Evolutionary conservation across 495 filamentous ascomycete genomes (phyloP).

Genomic region (Schizothecium vesticola): DNA sequence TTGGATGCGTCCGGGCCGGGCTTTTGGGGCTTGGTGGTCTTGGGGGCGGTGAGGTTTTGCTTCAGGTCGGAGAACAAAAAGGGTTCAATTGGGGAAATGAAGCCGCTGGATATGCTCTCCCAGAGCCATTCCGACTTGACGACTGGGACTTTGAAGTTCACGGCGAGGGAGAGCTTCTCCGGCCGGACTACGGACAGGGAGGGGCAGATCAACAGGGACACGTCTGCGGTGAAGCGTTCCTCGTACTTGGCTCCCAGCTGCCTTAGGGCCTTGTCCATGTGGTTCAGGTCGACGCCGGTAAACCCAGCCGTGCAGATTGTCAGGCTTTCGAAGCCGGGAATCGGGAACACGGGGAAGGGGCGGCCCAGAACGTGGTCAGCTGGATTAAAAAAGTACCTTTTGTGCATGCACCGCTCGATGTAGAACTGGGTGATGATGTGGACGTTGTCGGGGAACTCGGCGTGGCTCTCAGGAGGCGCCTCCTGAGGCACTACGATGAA

Average conservation of each 20-base stretch:
- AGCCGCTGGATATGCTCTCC: conserved; percentile 58
- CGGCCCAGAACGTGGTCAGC: conserved; percentile 63
- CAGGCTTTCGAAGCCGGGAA: conserved; percentile 61
- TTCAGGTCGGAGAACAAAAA: conserved; percentile 34
- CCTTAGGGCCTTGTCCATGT: conserved; percentile 66
- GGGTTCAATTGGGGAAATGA: conserved; percentile 31
- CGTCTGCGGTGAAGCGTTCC: conserved; percentile 60
- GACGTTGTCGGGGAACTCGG: conserved; percentile 32
- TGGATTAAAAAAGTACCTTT: conserved; percentile 66
- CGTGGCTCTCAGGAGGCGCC: conserved; percentile 36
- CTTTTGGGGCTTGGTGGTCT: background rate
- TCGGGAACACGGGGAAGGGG: conserved; percentile 65
- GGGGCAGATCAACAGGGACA: conserved; percentile 66
- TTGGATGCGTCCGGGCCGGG: conserved; percentile 7
- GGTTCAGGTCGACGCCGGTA: conserved; percentile 74
- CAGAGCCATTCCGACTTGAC: conserved; percentile 79
- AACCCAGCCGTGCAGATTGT: conserved; percentile 78
- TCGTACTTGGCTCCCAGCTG: conserved; percentile 76
- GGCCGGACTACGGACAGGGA: conserved; percentile 48
- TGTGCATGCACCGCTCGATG: conserved; percentile 79
- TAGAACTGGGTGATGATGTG: conserved; percentile 81
- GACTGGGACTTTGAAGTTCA: conserved; percentile 67
- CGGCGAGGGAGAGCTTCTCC: conserved; percentile 73
- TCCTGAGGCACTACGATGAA: conserved; percentile 49
- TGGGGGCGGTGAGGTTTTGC: conserved; percentile 18